These are phyloP conservation scores for Alternaria novae-zelandiae DNA, from an alignment of 2,329 filamentous ascomycete genomes.

Conservation along the genomic window DNA sequence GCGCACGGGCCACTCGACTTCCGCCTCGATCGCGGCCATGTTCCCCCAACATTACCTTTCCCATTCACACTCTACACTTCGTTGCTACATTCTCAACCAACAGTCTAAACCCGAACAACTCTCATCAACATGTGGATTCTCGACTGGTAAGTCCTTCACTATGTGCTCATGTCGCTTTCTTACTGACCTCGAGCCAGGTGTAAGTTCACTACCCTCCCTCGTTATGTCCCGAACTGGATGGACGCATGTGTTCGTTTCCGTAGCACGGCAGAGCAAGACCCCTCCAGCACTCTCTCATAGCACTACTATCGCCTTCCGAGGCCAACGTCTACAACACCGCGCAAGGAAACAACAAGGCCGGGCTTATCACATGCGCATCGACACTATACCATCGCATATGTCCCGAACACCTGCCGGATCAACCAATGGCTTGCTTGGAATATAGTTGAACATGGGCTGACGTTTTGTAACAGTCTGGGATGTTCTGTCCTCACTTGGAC, in stretches of 20 bases:
- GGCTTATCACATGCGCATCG: constrained; percentile 2
- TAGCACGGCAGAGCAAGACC: background rate
- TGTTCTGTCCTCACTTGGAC: constrained; percentile 81
- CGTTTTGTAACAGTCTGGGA: constrained; percentile 72
- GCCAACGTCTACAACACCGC: background rate
- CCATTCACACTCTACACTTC: background rate
- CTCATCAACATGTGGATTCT: constrained; percentile 78
- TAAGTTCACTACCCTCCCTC: constrained; percentile 28
- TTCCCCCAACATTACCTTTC: constrained; percentile 11
- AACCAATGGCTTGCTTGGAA: background rate
- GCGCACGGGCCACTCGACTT: constrained; percentile 3
- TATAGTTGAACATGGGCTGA: constrained; percentile 7
- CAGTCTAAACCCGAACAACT: background rate
- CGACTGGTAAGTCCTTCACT: constrained; percentile 69
- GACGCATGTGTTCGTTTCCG: background rate
- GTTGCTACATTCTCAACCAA: background rate
- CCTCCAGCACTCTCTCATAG: background rate
- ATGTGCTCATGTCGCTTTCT: background rate
- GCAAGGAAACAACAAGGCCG: background rate
- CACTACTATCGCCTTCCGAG: background rate
- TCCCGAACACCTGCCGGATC: background rate
- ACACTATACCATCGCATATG: background rate
- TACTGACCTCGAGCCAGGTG: constrained; percentile 35
- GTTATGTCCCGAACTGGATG: background rate
- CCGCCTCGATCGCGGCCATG: constrained; percentile 8